Evolutionary conservation across 805 yeast species (phyloP).

Genomic region (Spathaspora girioi): DNA sequence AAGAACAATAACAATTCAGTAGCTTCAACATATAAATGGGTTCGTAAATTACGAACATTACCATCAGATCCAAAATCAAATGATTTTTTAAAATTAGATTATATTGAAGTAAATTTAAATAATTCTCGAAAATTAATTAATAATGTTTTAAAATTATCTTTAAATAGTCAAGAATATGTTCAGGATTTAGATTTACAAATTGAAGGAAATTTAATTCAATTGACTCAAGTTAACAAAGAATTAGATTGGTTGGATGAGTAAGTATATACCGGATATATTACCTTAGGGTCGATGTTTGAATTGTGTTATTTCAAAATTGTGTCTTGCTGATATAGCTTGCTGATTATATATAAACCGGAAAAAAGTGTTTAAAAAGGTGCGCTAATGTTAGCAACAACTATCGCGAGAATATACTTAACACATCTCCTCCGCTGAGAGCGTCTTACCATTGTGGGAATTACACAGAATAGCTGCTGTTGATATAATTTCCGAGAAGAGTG

Average conservation of each 20-base stretch:
- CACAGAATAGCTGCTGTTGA: too few relatives aligned
- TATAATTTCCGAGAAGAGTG: too few relatives aligned
- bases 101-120: constrained; percentile 34
- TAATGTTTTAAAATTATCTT: constrained; percentile 13
- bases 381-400: too few relatives aligned
- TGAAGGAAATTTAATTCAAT: constrained; percentile 14
- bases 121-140: constrained; percentile 32
- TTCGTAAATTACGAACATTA: constrained; percentile 25
- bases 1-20: neutral
- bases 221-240: constrained; percentile 17
- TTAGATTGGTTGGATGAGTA: constrained; percentile 19
- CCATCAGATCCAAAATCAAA: constrained; percentile 29
- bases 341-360: too few relatives aligned
- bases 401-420: too few relatives aligned
- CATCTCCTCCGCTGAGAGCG: too few relatives aligned
- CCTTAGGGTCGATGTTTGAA: too few relatives aligned
- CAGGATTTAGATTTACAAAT: constrained; percentile 7
- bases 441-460: too few relatives aligned
- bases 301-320: too few relatives aligned
- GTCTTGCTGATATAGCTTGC: too few relatives aligned
- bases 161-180: constrained; percentile 6
- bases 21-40: constrained; percentile 16
- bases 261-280: too few relatives aligned
- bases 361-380: too few relatives aligned
- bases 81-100: constrained; percentile 32